phyloP scores from a whole-genome alignment of 108 stramenopile species.

The Schizochytrium sp. region DNA sequence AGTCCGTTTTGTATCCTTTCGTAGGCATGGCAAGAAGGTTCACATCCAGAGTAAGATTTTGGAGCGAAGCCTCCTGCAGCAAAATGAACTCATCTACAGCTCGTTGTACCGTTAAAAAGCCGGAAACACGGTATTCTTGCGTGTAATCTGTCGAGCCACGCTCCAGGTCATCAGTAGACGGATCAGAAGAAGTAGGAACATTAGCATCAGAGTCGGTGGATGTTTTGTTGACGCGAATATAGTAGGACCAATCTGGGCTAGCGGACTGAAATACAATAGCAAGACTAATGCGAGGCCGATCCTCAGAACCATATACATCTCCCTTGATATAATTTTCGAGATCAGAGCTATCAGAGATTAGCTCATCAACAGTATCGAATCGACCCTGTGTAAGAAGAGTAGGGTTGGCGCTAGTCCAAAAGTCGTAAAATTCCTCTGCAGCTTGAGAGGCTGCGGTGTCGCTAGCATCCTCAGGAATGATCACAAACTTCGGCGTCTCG shows the following conservation, averaged over 20 bases:
- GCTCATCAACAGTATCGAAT: background rate
- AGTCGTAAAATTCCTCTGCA: background rate
- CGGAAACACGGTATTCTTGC: constrained; percentile 50
- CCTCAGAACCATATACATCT: background rate
- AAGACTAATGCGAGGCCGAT: background rate
- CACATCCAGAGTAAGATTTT: constrained; percentile 12
- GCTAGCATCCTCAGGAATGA: background rate
- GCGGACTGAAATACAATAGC: constrained; percentile 17
- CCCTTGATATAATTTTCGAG: background rate
- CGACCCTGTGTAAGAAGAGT: background rate
- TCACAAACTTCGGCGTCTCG: constrained; percentile 14
- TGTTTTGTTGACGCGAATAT: constrained; percentile 47
- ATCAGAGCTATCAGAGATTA: background rate
- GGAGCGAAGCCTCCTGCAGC: too few relatives aligned
- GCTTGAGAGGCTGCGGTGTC: background rate
- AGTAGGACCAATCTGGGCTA: constrained; percentile 38
- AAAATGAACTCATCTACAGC: constrained; percentile 69
- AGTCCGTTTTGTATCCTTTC: constrained; percentile 15
- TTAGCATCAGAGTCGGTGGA: background rate
- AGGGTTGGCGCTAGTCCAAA: background rate
- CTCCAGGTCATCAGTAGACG: constrained; percentile 29
- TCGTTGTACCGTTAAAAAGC: constrained; percentile 68
- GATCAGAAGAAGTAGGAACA: background rate
- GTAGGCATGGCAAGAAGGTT: constrained; percentile 31
- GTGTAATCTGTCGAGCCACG: background rate